Conservation (phyloP, 345 rosid species). For the Euphorbia pulcherrima region DNA sequence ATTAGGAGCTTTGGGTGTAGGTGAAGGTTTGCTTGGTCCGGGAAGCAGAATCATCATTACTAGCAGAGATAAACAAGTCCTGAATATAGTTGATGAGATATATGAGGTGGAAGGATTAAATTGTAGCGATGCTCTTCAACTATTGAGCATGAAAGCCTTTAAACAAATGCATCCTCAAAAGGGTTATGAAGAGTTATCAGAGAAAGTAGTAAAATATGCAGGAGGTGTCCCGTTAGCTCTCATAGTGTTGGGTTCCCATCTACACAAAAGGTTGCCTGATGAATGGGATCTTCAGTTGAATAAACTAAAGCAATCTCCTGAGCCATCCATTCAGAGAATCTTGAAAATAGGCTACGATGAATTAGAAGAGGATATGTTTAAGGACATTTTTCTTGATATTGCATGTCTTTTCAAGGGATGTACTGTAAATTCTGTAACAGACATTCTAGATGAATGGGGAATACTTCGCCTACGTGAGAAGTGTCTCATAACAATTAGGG, state of each 20-base stretch:
- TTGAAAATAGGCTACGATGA: background rate
- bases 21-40: too few relatives aligned
- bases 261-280: slow-evolving; percentile 2
- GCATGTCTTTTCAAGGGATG: slow-evolving; percentile 16
- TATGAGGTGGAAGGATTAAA: too few relatives aligned
- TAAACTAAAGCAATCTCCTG: slow-evolving; percentile 1
- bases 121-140: too few relatives aligned
- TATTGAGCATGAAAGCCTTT: slow-evolving; percentile 9
- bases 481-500: slow-evolving; percentile 3
- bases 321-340: background rate
- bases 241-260: slow-evolving; percentile 21
- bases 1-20: too few relatives aligned
- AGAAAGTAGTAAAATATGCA: background rate
- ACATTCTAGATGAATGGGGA: background rate
- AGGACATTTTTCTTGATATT: slow-evolving; percentile 16
- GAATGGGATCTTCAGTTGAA: slow-evolving; percentile 12
- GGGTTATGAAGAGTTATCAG: background rate
- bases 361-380: background rate
- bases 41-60: too few relatives aligned
- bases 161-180: background rate
- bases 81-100: too few relatives aligned
- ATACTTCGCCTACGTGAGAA: background rate
- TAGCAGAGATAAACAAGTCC: too few relatives aligned
- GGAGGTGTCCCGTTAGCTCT: slow-evolving; percentile 17
- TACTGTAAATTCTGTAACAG: background rate